Evolutionary conservation across 2,329 filamentous ascomycete genomes (phyloP).

Genomic region (Ceratocystis cubensis): DNA sequence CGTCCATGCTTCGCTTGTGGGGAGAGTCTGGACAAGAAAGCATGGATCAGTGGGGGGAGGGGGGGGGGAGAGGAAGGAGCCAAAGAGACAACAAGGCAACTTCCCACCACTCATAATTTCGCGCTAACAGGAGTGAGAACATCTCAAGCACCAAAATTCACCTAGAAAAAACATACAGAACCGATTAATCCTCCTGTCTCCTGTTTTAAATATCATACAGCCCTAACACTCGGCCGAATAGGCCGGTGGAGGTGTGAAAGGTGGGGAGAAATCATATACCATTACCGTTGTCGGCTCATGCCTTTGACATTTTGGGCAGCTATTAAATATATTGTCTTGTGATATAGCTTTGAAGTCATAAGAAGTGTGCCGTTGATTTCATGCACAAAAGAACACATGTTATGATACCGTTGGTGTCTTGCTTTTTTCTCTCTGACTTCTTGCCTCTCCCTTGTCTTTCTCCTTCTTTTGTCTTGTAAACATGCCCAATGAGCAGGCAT

Average conservation of each 20-base stretch:
- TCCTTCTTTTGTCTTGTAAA: neutral
- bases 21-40: conserved; percentile 1
- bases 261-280: neutral
- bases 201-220: neutral
- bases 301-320: neutral
- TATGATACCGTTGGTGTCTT: neutral
- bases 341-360: neutral
- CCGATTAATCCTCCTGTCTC: neutral
- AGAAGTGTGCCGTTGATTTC: neutral
- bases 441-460: neutral
- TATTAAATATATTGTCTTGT: neutral
- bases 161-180: neutral
- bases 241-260: neutral
- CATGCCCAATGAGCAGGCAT: neutral
- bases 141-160: neutral
- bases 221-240: neutral
- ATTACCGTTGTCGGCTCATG: neutral
- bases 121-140: neutral
- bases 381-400: conserved; percentile 5
- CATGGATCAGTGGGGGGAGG: neutral
- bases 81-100: conserved; percentile 1
- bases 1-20: neutral
- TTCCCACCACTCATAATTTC: neutral
- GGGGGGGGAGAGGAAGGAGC: neutral
- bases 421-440: neutral